A percentile compares a stretch with the other conserved stretches of the same genome.
Evolutionary conservation across 139 green algal species (phyloP).

Genomic region (Tetradesmus lagerheimii): DNA sequence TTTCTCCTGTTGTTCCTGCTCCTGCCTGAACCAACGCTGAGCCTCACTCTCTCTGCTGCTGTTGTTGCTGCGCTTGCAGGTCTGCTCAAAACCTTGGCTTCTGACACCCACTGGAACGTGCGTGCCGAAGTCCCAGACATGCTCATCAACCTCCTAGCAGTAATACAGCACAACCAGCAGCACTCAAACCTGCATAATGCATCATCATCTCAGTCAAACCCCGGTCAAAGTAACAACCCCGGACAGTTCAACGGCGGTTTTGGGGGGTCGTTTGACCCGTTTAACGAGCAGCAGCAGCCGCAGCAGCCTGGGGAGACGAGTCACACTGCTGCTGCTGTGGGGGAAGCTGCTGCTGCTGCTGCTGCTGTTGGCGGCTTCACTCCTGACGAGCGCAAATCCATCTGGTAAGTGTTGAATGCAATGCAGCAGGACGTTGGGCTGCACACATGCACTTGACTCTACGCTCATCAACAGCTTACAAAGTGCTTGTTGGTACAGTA

Average conservation of each 20-base stretch:
- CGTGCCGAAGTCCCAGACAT: slow-evolving; percentile 19
- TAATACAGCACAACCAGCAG: not conserved
- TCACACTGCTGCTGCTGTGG: not conserved
- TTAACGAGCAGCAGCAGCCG: not conserved
- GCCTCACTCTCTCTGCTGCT: too few species aligned
- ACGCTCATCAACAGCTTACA: too few species aligned
- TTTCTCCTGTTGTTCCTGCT: too few species aligned
- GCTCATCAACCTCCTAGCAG: not conserved
- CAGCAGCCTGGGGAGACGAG: not conserved
- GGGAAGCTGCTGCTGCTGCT: slow-evolving; percentile 1
- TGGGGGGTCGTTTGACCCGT: not conserved
- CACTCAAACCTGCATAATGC: not conserved
- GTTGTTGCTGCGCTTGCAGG: too few species aligned
- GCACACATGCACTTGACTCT: too few species aligned
- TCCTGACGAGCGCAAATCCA: not conserved
- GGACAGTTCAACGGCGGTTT: not conserved
- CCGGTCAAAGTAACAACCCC: not conserved
- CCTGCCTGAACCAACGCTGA: too few species aligned
- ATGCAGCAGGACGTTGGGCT: too few species aligned
- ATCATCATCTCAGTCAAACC: not conserved
- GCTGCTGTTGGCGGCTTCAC: not conserved
- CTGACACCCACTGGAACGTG: slow-evolving; percentile 38
- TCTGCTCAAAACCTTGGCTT: not conserved
- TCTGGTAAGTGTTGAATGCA: not conserved
- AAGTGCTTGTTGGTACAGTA: too few species aligned